Conservation (phyloP, 345 rosid genomes). For the Lagerstroemia speciosa region DNA sequence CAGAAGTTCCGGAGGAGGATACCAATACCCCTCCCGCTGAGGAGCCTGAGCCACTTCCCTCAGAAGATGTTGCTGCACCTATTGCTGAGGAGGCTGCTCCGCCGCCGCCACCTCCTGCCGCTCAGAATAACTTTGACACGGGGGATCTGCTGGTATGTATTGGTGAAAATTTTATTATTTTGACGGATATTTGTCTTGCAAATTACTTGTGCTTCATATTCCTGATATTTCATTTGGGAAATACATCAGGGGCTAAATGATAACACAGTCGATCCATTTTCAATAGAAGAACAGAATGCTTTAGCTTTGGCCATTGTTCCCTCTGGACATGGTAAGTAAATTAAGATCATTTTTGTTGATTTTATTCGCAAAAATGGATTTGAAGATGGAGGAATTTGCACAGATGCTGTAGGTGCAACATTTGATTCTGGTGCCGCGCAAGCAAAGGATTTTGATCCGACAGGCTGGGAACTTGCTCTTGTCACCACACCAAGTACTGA, state of each 20-base stretch:
- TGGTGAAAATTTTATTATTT: neutral
- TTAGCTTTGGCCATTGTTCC: slow-evolving; percentile 86
- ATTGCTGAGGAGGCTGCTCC: slow-evolving; percentile 35
- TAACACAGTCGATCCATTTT: slow-evolving; percentile 46
- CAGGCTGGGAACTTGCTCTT: slow-evolving; percentile 95
- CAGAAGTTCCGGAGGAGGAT: slow-evolving; percentile 60
- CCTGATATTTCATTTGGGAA: slow-evolving; percentile 1
- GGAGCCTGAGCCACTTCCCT: slow-evolving; percentile 54
- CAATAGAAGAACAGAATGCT: slow-evolving; percentile 83
- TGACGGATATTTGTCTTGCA: neutral
- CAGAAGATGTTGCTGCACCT: slow-evolving; percentile 34
- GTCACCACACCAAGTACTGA: slow-evolving; percentile 67
- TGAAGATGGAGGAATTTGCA: neutral
- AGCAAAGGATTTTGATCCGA: slow-evolving; percentile 61
- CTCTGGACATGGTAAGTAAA: slow-evolving; percentile 42
- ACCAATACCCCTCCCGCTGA: slow-evolving; percentile 31
- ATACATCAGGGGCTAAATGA: slow-evolving; percentile 57
- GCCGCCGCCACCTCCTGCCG: slow-evolving; percentile 30
- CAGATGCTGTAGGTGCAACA: slow-evolving; percentile 42
- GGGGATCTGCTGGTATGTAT: slow-evolving; percentile 73
- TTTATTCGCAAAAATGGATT: neutral
- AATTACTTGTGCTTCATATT: neutral
- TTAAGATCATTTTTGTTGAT: neutral
- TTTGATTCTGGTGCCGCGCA: slow-evolving; percentile 43
- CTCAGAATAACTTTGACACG: slow-evolving; percentile 48